Conservation (phyloP, 768 basidiomycete genomes). For the Termitomyces titanicus region DNA sequence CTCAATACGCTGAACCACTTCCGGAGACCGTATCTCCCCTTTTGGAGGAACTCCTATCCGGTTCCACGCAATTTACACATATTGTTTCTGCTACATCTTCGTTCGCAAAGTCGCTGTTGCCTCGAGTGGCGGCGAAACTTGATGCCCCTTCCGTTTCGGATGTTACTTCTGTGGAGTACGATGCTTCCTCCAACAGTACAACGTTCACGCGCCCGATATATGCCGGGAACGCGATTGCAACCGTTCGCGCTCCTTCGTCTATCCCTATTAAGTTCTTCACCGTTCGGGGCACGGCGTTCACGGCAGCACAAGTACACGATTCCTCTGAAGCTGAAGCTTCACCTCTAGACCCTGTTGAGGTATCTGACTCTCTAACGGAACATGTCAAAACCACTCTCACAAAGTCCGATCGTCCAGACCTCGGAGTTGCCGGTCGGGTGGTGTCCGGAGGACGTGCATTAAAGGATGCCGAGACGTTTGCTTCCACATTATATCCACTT, state of each 20-base stretch:
- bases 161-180: slow-evolving; percentile 78
- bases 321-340: slow-evolving; percentile 55
- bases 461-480: slow-evolving; percentile 94
- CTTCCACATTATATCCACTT: slow-evolving; percentile 79
- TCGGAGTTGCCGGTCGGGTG: slow-evolving; percentile 82
- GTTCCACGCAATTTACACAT: slow-evolving; percentile 74
- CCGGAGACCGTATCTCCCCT: slow-evolving; percentile 84
- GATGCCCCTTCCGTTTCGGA: slow-evolving; percentile 91
- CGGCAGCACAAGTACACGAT: slow-evolving; percentile 55
- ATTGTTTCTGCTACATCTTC: slow-evolving; percentile 91
- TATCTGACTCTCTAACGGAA: slow-evolving; percentile 51
- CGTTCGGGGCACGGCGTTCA: slow-evolving; percentile 88
- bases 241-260: slow-evolving; percentile 74
- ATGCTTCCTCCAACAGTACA: slow-evolving; percentile 64
- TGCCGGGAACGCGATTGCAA: slow-evolving; percentile 95
- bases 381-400: slow-evolving; percentile 76
- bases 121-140: slow-evolving; percentile 87
- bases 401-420: slow-evolving; percentile 89
- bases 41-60: slow-evolving; percentile 68
- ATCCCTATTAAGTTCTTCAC: slow-evolving; percentile 92
- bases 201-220: slow-evolving; percentile 95
- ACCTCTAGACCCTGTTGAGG: slow-evolving; percentile 60
- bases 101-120: slow-evolving; percentile 87
- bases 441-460: slow-evolving; percentile 95
- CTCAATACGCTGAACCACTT: slow-evolving; percentile 63